Base-by-base conservation (phyloP, 106 monocot genomes). In the Apostasia shenzhenica region DNA sequence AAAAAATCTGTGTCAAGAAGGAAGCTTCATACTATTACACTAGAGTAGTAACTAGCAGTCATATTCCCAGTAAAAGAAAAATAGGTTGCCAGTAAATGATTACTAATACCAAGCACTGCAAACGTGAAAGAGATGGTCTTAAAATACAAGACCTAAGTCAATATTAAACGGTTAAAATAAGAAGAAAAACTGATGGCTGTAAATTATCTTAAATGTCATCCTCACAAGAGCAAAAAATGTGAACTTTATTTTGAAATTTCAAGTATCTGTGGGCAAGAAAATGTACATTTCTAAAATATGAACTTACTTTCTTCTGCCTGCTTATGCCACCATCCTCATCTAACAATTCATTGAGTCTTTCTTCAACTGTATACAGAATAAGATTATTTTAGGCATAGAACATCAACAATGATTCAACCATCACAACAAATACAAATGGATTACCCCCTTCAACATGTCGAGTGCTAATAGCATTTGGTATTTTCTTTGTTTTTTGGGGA, bases 271-370 rank as follows among this genome's bases (percentile, higher is more conserved):
- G 40, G 26, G 48, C 47, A 7, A 48, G 12, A 65, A 65, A 3
- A 65, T 12, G 48, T 1, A 26, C 26, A 26, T 26, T 26, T 26
- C 26, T 26, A 26, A 26, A 26, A 42, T 39, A 44, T 61, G 26
- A 40, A 63, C 86, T 74, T 87, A 92, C 97, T 78, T 83, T 92
- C 14, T 83, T 92, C 14, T 79, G 80, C 71, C 81, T 89, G 80
- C 82, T 83, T 67, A 99, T 92, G 41, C 97, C 92, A 1, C 97
- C 97, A 76, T 83, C 83, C 65, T 45, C 66, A 81, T 92, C 90
- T 65, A 93, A 77, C 51, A 99, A 68, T 43, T 81, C 79, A 64
- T 83, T 90, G 26, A 99, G 85, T 81, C 85, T 89, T 69, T 81
- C 82, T 62, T 93, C 85, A 83, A 99, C 97, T 99, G 81, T 68